Evolutionary conservation across 129 eudicot species (phyloP).

Genomic region (Scalesia atractyloides): DNA sequence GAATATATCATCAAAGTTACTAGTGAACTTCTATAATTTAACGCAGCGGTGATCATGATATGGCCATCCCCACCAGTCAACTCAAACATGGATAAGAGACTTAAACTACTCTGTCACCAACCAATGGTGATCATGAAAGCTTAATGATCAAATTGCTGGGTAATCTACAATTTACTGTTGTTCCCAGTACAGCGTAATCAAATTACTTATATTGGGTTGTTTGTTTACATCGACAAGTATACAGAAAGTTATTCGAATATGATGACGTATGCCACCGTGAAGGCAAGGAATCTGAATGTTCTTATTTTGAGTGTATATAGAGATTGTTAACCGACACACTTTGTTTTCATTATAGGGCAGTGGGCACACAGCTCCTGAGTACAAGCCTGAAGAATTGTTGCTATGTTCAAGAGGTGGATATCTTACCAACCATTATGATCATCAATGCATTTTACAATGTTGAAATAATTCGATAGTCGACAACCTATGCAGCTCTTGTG

Average conservation of each 20-base stretch:
- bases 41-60: conserved; percentile 52
- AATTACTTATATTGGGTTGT: background rate
- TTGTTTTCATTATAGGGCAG: background rate
- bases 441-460: no score
- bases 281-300: conserved; percentile 40
- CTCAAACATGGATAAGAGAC: conserved; percentile 58
- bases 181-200: background rate
- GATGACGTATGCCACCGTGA: conserved; percentile 65
- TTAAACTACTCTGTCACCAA: conserved; percentile 48
- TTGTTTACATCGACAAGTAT: conserved; percentile 25
- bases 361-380: conserved; percentile 2
- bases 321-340: background rate
- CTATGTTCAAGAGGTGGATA: background rate
- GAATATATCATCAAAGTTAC: background rate
- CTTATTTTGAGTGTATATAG: background rate
- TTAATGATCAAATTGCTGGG: conserved; percentile 61
- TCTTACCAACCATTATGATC: background rate
- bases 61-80: conserved; percentile 43
- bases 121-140: conserved; percentile 48
- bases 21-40: background rate
- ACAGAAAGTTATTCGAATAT: conserved; percentile 48
- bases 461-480: no score
- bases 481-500: no score
- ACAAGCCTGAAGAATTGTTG: background rate
- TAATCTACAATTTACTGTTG: conserved; percentile 5